A percentile compares a stretch with the other conserved stretches of the same genome.
These are phyloP conservation scores for Oryza brachyantha DNA, from an alignment of 176 grass and related monocot species.

Conservation along the genomic window DNA sequence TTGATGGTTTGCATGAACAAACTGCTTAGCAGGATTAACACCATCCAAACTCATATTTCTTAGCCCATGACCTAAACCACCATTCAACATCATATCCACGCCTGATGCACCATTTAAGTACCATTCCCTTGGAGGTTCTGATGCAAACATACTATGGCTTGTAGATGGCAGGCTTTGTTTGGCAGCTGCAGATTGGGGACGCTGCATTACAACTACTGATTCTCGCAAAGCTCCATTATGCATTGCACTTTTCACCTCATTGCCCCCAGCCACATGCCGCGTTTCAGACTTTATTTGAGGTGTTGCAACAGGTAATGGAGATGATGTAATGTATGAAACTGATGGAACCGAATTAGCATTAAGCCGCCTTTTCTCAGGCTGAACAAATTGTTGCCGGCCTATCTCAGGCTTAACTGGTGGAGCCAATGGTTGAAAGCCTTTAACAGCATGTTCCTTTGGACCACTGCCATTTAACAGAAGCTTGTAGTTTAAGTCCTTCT, in stretches of 20 bases:
- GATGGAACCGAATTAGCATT: conserved; percentile 47
- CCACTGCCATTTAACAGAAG: conserved; percentile 42
- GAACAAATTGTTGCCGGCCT: conserved; percentile 54
- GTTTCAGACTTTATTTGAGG: conserved; percentile 60
- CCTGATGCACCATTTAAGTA: conserved; percentile 66
- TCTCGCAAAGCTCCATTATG: conserved; percentile 63
- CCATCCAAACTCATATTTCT: conserved; percentile 57
- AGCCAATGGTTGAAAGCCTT: conserved; percentile 55
- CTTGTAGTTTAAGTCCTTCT: conserved; percentile 80
- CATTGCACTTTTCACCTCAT: conserved; percentile 52
- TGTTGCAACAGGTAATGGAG: conserved; percentile 59
- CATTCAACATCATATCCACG: conserved; percentile 65
- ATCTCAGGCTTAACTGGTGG: conserved; percentile 48
- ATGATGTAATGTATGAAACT: conserved; percentile 51
- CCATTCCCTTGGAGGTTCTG: conserved; percentile 60
- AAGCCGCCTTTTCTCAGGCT: conserved; percentile 63
- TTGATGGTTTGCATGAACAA: conserved; percentile 49
- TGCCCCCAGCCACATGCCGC: conserved; percentile 45
- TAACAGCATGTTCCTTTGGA: conserved; percentile 63
- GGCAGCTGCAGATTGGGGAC: conserved; percentile 54
- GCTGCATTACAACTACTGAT: conserved; percentile 81
- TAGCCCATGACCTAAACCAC: conserved; percentile 51
- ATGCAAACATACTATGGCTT: conserved; percentile 53
- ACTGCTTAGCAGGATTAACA: conserved; percentile 47
- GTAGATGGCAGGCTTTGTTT: conserved; percentile 77